phyloP scores from a whole-genome alignment of 495 filamentous ascomycete species.

The Penicillium canariense region DNA sequence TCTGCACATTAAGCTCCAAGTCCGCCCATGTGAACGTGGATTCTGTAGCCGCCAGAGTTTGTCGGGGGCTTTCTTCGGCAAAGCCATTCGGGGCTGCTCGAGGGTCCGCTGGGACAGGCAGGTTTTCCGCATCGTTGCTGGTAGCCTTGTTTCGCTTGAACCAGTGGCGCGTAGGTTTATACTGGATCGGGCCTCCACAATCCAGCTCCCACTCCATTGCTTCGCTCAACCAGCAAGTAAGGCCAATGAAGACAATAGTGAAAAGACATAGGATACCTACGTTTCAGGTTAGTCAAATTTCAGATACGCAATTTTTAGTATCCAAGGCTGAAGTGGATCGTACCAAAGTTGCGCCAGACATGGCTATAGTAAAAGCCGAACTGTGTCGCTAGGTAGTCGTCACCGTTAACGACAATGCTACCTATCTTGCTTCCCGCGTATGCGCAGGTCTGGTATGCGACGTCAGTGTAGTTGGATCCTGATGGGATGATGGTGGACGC shows the following conservation, averaged over 20 bases:
- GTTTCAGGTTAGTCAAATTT: not conserved
- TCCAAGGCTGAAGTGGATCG: not conserved
- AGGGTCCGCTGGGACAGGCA: constrained; percentile 21
- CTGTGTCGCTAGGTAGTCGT: constrained; percentile 49
- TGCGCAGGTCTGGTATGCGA: constrained; percentile 58
- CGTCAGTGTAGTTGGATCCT: constrained; percentile 50
- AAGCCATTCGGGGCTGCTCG: constrained; percentile 15
- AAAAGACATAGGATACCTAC: constrained; percentile 59
- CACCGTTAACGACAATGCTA: constrained; percentile 48
- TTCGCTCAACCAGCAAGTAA: constrained; percentile 60
- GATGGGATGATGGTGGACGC: constrained; percentile 56
- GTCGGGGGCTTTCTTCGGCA: constrained; percentile 20
- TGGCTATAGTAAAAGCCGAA: constrained; percentile 55
- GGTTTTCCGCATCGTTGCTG: constrained; percentile 47
- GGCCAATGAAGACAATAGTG: constrained; percentile 50
- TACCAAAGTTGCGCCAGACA: constrained; percentile 62
- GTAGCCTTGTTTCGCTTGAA: constrained; percentile 44
- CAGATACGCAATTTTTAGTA: not conserved
- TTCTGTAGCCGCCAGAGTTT: constrained; percentile 47
- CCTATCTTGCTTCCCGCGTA: constrained; percentile 51
- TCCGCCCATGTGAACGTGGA: constrained; percentile 51
- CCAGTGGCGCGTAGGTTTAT: constrained; percentile 45
- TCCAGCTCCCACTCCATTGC: constrained; percentile 56
- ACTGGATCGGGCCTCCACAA: constrained; percentile 60
- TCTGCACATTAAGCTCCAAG: constrained; percentile 60